Base-by-base conservation (phyloP, 495 filamentous ascomycete genomes). In the Lasiosphaeriaceae sp. region DNA sequence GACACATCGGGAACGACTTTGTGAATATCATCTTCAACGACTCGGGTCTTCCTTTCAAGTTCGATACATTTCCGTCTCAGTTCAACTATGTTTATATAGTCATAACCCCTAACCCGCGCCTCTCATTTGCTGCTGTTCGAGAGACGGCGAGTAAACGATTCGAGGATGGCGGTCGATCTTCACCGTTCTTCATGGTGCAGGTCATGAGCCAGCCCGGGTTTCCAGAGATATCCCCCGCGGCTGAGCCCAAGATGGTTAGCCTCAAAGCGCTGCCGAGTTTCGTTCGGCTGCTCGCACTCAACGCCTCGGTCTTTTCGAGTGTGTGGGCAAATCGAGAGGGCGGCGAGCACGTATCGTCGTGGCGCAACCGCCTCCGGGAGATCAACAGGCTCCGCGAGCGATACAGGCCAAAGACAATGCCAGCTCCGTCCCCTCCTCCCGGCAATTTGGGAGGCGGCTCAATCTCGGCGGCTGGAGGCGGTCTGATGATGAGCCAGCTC, bases 21-120 rank as follows among this genome's bases (percentile, higher is more conserved):
- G 95, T 99, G 60, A 97, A 95, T 63, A 96, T 99, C 62, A 85
- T 99, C 49, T 99, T 92, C 76, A 99, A 99, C 67, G 89, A 94
- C 56, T 96, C 92, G 16, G 93, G 96, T 22, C 66, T 83, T 23
- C 86, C 90, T 0, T 97, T 96, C 77, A 79, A 83, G 53, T 95
- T 96, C 64, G 85, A 96, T 69, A 96, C 90, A 3, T 92, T 99
- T 57, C 90, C 90, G 0, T 92, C 90, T 0, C 87, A 90, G 59
- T 96, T 97, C 77, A 96, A 96, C 69, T 94, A 86, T 59, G 90
- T 97, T 71, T 90, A 96, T 72, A 97, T 99, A 60, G 86, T 97
- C 60, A 91, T 99, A 66, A 90, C 88, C 2, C 95, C 95, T 0
- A 89, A 90, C 39, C 90, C 87, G 24, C 79, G 84, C 23, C 78